These are phyloP conservation scores for Colletotrichum sp. DNA, from an alignment of 2,329 filamentous ascomycete species.

Conservation along the genomic window DNA sequence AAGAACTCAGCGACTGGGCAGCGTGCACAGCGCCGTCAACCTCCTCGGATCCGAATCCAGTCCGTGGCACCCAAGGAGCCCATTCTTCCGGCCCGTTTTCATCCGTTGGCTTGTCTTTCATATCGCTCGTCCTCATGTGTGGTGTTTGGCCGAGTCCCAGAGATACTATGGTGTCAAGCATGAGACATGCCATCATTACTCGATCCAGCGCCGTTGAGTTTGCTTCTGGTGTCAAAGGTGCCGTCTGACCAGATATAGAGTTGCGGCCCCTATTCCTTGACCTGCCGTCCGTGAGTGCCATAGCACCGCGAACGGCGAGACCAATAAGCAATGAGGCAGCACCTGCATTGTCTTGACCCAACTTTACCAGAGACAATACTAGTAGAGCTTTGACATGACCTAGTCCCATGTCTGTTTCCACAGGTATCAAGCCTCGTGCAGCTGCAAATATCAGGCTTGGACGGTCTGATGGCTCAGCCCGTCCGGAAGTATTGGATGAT, in stretches of 20 bases:
- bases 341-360: conserved; percentile 61
- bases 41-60: conserved; percentile 35
- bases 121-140: conserved; percentile 54
- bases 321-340: conserved; percentile 70
- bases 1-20: conserved; percentile 42
- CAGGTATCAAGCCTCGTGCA: conserved; percentile 53
- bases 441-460: conserved; percentile 48
- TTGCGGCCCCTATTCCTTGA: not conserved
- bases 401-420: conserved; percentile 41
- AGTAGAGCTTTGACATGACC: conserved; percentile 61
- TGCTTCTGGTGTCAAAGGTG: not conserved
- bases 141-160: conserved; percentile 54
- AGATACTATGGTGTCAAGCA: conserved; percentile 65
- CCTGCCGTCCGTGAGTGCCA: conserved; percentile 5
- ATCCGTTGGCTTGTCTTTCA: conserved; percentile 52
- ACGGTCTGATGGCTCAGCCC: conserved; percentile 31
- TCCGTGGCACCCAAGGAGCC: conserved; percentile 70
- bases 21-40: conserved; percentile 23
- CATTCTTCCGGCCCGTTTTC: conserved; percentile 77
- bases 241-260: not conserved
- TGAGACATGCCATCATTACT: conserved; percentile 59
- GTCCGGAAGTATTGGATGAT: conserved; percentile 13
- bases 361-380: conserved; percentile 65
- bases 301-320: conserved; percentile 55
- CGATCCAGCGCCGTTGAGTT: conserved; percentile 16